Conservation (phyloP, 768 basidiomycete genomes). For the Mycena vitilis region DNA sequence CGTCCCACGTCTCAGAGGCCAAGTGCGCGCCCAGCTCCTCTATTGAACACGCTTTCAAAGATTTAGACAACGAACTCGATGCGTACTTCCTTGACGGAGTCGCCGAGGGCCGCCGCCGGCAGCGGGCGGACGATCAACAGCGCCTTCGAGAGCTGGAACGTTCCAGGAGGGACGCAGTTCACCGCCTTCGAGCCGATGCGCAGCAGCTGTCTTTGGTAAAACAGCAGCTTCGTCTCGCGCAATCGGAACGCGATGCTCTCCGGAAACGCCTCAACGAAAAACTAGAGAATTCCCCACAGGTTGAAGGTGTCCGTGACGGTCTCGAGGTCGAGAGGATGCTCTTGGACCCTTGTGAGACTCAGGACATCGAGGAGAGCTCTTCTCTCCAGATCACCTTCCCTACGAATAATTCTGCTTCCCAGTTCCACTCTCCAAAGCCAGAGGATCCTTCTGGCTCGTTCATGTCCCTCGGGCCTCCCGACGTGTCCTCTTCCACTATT, state of each 20-base stretch:
- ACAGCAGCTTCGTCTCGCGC: conserved; percentile 47
- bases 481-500: no score
- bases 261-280: conserved; percentile 40
- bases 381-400: conserved; percentile 1
- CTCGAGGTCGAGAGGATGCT: conserved; percentile 32
- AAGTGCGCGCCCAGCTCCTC: conserved; percentile 48
- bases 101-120: conserved; percentile 53
- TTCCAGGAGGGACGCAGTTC: conserved; percentile 43
- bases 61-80: conserved; percentile 52
- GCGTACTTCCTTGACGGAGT: conserved; percentile 53
- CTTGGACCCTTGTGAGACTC: conserved; percentile 19
- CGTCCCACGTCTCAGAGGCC: conserved; percentile 54
- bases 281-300: conserved; percentile 5
- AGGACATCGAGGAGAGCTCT: conserved; percentile 4
- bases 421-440: conserved; percentile 1
- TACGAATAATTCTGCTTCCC: background rate
- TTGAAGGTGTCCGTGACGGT: conserved; percentile 12
- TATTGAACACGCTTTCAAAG: conserved; percentile 54
- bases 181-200: conserved; percentile 44
- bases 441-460: conserved; percentile 14
- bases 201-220: conserved; percentile 36
- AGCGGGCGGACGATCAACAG: conserved; percentile 52
- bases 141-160: conserved; percentile 48
- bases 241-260: conserved; percentile 46
- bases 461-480: conserved; percentile 9